phyloP scores from a whole-genome alignment of 495 filamentous ascomycete species.

The Xylaria palmicola region DNA sequence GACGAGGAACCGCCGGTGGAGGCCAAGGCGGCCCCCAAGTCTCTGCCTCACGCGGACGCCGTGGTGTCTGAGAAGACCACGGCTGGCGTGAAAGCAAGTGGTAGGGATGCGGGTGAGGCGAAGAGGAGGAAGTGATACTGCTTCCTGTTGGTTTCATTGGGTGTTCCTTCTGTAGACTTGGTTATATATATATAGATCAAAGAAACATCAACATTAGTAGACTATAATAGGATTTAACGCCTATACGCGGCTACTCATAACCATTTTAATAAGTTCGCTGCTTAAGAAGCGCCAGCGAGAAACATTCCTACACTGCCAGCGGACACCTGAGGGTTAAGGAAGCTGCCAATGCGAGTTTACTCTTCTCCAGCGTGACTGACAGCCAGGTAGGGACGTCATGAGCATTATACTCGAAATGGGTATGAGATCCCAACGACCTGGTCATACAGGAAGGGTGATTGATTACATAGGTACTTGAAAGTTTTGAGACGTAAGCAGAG shows the following conservation, averaged over 20 bases:
- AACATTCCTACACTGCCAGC: too few species aligned
- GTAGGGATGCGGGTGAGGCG: slow-evolving; percentile 42
- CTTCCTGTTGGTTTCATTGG: not conserved
- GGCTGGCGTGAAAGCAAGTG: slow-evolving; percentile 37
- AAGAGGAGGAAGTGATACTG: slow-evolving; percentile 48
- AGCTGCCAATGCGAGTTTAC: not conserved
- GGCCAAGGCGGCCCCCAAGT: slow-evolving; percentile 22
- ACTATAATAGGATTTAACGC: not conserved
- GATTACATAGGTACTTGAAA: too few species aligned
- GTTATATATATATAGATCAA: not conserved
- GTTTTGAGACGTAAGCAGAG: too few species aligned
- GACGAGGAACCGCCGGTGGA: slow-evolving; percentile 62
- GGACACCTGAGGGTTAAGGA: not conserved
- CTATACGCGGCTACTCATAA: too few species aligned
- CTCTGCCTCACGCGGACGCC: slow-evolving; percentile 22
- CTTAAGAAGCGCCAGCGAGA: too few species aligned
- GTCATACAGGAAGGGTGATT: too few species aligned
- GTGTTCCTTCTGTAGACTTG: not conserved
- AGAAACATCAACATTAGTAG: not conserved
- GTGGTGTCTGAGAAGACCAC: slow-evolving; percentile 22
- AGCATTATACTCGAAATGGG: not conserved
- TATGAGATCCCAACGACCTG: too few species aligned
- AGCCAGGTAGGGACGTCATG: not conserved
- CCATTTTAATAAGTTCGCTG: too few species aligned
- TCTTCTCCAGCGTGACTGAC: not conserved